Conservation (phyloP, 2,329 filamentous ascomycete species). For the Bipolaris sorokiniana region DNA sequence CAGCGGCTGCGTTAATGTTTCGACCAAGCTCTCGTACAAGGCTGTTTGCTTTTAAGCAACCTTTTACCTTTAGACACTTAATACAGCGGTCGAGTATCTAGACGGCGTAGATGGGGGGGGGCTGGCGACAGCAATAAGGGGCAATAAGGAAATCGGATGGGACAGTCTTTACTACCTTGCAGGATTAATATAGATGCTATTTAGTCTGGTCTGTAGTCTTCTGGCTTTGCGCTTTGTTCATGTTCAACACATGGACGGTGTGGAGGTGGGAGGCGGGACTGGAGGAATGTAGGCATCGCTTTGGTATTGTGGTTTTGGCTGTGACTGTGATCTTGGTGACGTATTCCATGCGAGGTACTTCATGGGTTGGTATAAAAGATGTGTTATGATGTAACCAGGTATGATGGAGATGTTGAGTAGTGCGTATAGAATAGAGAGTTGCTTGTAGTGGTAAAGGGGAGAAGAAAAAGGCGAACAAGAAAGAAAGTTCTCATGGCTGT, state of each 20-base stretch:
- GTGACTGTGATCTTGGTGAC: background rate
- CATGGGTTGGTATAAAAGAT: no score
- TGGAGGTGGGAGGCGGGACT: background rate
- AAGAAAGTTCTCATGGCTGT: no score
- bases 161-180: background rate
- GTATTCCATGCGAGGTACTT: background rate
- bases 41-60: conserved; percentile 5
- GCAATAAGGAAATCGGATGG: background rate
- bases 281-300: background rate
- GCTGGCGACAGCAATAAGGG: background rate
- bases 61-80: background rate
- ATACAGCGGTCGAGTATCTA: background rate
- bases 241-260: conserved; percentile 6
- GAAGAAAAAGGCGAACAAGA: no score
- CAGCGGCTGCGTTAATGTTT: conserved; percentile 11
- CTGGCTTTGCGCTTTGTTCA: background rate
- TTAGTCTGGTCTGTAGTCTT: background rate
- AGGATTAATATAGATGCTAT: background rate
- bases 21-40: conserved; percentile 5
- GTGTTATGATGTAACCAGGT: no score
- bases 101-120: background rate
- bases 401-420: no score
- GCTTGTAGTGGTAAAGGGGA: no score
- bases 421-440: no score
- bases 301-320: background rate